These are phyloP conservation scores for Populus deltoides DNA, from an alignment of 345 rosid species.

Conservation along the genomic window DNA sequence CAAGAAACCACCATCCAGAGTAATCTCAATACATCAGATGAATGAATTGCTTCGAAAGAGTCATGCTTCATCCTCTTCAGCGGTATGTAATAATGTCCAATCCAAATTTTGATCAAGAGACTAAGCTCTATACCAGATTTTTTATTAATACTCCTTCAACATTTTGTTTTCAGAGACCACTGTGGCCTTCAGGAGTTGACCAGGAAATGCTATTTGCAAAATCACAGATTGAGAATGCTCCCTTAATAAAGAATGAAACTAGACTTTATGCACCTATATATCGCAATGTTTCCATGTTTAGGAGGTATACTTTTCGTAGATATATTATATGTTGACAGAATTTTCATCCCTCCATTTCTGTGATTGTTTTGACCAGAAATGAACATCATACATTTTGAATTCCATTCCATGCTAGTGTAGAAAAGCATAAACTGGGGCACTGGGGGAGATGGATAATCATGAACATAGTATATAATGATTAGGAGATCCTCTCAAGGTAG, in stretches of 20 bases:
- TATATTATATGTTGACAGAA: background rate
- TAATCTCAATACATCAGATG: constrained; percentile 63
- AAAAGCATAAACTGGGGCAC: too few relatives aligned
- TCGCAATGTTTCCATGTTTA: constrained; percentile 69
- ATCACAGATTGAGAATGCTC: constrained; percentile 65
- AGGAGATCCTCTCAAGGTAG: too few relatives aligned
- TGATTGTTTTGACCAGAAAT: too few relatives aligned
- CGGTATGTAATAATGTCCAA: constrained; percentile 39
- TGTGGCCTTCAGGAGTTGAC: constrained; percentile 55
- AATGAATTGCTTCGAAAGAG: constrained; percentile 47
- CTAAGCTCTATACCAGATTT: constrained; percentile 3
- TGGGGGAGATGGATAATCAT: too few relatives aligned
- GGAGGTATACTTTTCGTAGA: constrained; percentile 38
- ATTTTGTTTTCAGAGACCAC: constrained; percentile 43
- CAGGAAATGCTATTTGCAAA: constrained; percentile 52
- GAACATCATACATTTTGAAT: too few relatives aligned
- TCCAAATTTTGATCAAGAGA: constrained; percentile 9
- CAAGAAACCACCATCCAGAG: constrained; percentile 29
- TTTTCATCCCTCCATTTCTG: too few relatives aligned
- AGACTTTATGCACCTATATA: constrained; percentile 60
- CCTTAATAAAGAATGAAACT: constrained; percentile 37
- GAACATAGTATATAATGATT: too few relatives aligned
- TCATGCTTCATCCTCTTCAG: constrained; percentile 38
- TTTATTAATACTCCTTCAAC: background rate
- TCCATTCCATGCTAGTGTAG: too few relatives aligned